Base-by-base conservation (phyloP, 176 grass and related monocot genomes). In the Tillandsia leiboldiana region DNA sequence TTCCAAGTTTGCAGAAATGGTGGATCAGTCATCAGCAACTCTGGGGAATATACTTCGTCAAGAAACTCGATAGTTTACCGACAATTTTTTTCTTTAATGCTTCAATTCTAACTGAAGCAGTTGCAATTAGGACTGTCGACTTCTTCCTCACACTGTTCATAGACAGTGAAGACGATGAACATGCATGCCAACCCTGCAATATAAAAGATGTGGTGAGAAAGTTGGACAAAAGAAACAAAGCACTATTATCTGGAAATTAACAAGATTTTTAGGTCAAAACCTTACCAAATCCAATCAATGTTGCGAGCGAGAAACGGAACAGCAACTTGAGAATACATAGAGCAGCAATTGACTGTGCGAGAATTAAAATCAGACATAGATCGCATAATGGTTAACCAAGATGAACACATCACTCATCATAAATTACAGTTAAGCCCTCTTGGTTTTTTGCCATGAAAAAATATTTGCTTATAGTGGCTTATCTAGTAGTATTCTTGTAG, bases 131-230 rank as follows among this genome's bases (percentile, higher is more conserved):
- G 68, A 50, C 18, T 72, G 51, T 93, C 82, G 52, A 93, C 83
- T 80, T 92, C 94, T 63, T 87, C 79, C 71, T 99, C 89, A 50
- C 82, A 93, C 69, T 99, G 89, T 56, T 99, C 94, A 67, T 97
- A 97, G 77, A 97, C 84, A 51, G 92, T 87, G 77, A 97, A 97
- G 78, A 86, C 73, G 70, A 78, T 81, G 72, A 92, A 97, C 73
- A 83, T 63, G 51, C 76, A 90, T 76, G 87, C 68, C 63, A 92
- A 65, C 51, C 64, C 94, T 97, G 86, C 74, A 81, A 65, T 72
- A 12, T 26, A 26, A 59, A 57, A 28, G 47, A 58, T 29, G 28
- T 29, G 1, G 54, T 58, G 14, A 58, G 54, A 58, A 57, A 58
- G 54, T 58, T 58, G 54, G 28, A 20, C 12, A 58, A 58, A 58